phyloP scores from a whole-genome alignment of 768 basidiomycete species.

The Cyclocybe cylindracea region DNA sequence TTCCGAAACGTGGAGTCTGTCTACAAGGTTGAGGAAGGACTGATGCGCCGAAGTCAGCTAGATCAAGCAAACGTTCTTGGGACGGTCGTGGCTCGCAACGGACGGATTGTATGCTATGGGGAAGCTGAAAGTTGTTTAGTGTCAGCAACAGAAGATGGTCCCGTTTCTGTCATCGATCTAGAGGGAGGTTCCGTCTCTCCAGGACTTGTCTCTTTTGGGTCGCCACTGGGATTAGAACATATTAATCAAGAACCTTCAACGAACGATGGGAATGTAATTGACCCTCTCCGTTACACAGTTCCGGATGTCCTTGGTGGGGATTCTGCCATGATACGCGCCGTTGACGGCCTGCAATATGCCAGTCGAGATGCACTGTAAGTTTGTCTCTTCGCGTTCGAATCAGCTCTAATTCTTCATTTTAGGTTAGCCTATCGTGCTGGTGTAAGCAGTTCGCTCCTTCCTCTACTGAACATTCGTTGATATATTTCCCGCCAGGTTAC shows the following conservation, averaged over 20 bases:
- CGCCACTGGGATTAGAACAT: conserved; percentile 68
- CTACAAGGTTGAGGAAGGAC: conserved; percentile 29
- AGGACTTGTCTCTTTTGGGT: conserved; percentile 71
- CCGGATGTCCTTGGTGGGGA: conserved; percentile 55
- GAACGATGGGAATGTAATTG: conserved; percentile 62
- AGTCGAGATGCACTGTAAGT: conserved; percentile 74
- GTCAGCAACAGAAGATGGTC: conserved; percentile 10
- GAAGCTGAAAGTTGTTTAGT: conserved; percentile 21
- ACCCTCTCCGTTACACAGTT: conserved; percentile 47
- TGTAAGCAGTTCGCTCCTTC: conserved; percentile 34
- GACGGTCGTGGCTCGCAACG: conserved; percentile 43
- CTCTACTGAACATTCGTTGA: not conserved
- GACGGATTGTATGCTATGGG: conserved; percentile 54
- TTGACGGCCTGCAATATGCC: conserved; percentile 71
- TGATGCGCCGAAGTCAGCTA: conserved; percentile 28
- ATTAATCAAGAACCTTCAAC: conserved; percentile 71
- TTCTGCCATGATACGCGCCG: conserved; percentile 59
- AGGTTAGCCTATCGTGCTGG: conserved; percentile 73
- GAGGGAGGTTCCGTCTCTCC: conserved; percentile 69
- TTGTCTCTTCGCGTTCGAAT: not conserved
- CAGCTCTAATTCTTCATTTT: conserved; percentile 1
- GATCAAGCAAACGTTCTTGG: conserved; percentile 21
- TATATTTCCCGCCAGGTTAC: conserved; percentile 40
- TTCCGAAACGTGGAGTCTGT: conserved; percentile 67
- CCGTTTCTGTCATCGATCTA: conserved; percentile 53